Evolutionary conservation across 768 basidiomycete genomes (phyloP).

Genomic region (Cystofilobasidium ferigula): DNA sequence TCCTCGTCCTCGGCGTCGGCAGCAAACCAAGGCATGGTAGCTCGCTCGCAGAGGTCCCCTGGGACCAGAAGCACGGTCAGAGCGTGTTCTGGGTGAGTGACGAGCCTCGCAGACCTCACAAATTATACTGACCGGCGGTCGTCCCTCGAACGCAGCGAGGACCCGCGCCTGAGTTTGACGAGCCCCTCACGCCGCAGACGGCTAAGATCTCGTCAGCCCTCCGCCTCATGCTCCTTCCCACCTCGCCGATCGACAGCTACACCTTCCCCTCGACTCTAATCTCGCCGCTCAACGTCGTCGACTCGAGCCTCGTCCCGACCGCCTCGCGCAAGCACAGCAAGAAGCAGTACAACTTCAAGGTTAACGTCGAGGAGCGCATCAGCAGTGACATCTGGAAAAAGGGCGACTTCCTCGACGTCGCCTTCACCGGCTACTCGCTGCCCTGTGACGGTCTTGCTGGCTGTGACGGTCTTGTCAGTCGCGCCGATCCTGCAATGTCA

Average conservation of each 20-base stretch:
- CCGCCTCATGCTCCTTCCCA: conserved; percentile 14
- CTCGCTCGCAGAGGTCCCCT: conserved; percentile 2
- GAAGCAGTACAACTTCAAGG: background rate
- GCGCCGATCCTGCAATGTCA: background rate
- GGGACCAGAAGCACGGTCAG: conserved; percentile 16
- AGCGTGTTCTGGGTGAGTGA: conserved; percentile 16
- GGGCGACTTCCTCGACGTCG: conserved; percentile 12
- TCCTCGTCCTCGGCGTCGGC: conserved; percentile 15
- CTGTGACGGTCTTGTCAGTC: conserved; percentile 10
- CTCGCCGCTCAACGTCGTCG: conserved; percentile 5
- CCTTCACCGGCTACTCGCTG: conserved; percentile 7
- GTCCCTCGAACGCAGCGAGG: conserved; percentile 6
- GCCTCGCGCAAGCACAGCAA: background rate
- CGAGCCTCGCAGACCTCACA: background rate
- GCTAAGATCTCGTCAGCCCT: conserved; percentile 13
- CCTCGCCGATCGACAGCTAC: conserved; percentile 10
- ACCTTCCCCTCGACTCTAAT: conserved; percentile 20
- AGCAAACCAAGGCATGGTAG: background rate
- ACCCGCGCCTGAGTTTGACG: conserved; percentile 4
- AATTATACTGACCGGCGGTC: background rate
- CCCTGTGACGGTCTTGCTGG: conserved; percentile 6
- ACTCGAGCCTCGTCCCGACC: background rate
- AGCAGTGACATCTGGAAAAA: conserved; percentile 8
- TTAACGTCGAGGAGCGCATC: conserved; percentile 13
- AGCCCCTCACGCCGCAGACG: conserved; percentile 8